Evolutionary conservation across 2,329 filamentous ascomycete species (phyloP).

Genomic region (Rhynchosporium graminicola): DNA sequence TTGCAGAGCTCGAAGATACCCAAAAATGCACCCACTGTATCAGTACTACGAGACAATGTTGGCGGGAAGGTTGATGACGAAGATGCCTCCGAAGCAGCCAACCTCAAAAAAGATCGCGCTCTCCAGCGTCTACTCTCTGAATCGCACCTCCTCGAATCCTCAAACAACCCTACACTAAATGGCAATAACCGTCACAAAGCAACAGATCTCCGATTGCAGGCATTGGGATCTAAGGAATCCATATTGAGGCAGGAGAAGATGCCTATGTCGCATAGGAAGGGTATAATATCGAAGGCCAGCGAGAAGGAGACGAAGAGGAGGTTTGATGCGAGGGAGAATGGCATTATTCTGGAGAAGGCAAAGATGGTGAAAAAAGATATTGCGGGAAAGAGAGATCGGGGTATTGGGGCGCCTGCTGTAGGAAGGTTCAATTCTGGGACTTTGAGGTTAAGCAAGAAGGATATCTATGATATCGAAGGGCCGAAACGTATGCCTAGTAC

Average conservation of each 20-base stretch:
- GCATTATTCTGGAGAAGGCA: constrained; percentile 76
- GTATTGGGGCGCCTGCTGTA: constrained; percentile 75
- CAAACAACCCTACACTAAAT: constrained; percentile 48
- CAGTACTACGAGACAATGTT: constrained; percentile 35
- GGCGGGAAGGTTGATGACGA: constrained; percentile 46
- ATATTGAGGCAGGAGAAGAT: constrained; percentile 80
- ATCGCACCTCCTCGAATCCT: constrained; percentile 78
- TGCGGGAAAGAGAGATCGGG: constrained; percentile 51
- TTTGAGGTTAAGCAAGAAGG: constrained; percentile 74
- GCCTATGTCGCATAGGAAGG: constrained; percentile 83
- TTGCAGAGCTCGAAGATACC: constrained; percentile 39
- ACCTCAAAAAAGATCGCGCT: constrained; percentile 89
- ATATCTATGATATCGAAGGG: constrained; percentile 72
- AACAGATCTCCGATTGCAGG: constrained; percentile 78
- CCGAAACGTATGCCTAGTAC: constrained; percentile 41
- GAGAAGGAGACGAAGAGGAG: constrained; percentile 70
- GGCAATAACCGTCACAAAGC: constrained; percentile 80
- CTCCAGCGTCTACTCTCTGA: constrained; percentile 88
- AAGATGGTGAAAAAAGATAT: constrained; percentile 43
- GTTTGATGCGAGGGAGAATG: constrained; percentile 83
- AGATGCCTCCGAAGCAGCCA: constrained; percentile 59
- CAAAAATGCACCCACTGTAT: constrained; percentile 27
- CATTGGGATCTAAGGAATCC: constrained; percentile 75
- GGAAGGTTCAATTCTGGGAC: constrained; percentile 80
- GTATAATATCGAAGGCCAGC: constrained; percentile 70